Evolutionary conservation across 2,329 filamentous ascomycete genomes (phyloP).

Genomic region (Nemania sp.): DNA sequence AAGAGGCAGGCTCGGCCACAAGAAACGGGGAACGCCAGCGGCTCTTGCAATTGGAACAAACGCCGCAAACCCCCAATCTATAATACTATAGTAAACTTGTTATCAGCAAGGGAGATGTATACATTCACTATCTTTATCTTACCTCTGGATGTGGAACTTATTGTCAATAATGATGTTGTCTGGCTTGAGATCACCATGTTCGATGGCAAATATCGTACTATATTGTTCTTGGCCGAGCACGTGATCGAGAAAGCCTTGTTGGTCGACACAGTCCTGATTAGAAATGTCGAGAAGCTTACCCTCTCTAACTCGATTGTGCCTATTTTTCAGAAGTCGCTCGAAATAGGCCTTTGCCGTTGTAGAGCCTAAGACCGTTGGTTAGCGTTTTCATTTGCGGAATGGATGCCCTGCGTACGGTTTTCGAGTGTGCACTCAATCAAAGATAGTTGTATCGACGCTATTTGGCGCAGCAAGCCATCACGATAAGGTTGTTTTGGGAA

Average conservation of each 20-base stretch:
- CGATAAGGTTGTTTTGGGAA: constrained; percentile 3
- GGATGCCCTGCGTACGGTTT: not conserved
- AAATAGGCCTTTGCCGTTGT: constrained; percentile 1
- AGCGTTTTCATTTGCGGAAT: not conserved
- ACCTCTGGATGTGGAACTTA: not conserved
- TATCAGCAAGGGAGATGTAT: not conserved
- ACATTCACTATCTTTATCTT: not conserved
- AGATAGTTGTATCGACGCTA: constrained; percentile 9
- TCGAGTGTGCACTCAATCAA: constrained; percentile 13
- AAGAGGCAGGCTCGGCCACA: not conserved
- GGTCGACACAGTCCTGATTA: not conserved
- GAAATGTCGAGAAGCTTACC: not conserved
- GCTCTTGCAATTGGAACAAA: constrained; percentile 8
- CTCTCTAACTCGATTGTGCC: not conserved
- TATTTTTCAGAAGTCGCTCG: not conserved
- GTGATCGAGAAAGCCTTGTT: constrained; percentile 6
- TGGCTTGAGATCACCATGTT: constrained; percentile 4
- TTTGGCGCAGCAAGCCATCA: constrained; percentile 6
- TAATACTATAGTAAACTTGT: not conserved
- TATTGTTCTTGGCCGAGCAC: not conserved
- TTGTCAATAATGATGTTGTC: constrained; percentile 5
- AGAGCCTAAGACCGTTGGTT: not conserved
- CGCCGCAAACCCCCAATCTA: constrained; percentile 5
- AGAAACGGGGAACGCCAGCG: constrained; percentile 6
- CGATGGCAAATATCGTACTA: constrained; percentile 1